Percentiles rank a stretch among this genome's conserved stretches.
phyloP scores from a whole-genome alignment of 805 yeast species.

The Metschnikowia drakensbergensis region DNA sequence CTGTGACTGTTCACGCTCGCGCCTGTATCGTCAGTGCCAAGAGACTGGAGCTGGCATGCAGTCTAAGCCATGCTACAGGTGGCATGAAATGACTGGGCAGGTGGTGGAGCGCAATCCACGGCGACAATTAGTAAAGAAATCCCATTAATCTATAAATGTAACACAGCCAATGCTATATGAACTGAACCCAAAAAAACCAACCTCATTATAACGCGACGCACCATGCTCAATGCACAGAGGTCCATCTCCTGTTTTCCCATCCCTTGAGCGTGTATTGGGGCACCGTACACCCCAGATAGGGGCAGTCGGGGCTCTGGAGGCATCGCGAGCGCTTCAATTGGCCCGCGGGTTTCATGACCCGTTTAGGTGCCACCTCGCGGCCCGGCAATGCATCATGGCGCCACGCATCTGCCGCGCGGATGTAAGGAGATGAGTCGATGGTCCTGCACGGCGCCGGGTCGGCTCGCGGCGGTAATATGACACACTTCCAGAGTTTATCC shows the following conservation, averaged over 20 bases:
- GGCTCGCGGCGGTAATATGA: conserved; percentile 48
- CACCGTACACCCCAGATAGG: conserved; percentile 13
- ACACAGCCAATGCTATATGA: neutral
- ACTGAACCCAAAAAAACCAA: conserved; percentile 1
- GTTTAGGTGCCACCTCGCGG: conserved; percentile 7
- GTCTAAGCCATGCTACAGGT: too few relatives aligned
- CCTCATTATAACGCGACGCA: neutral
- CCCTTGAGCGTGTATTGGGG: conserved; percentile 21
- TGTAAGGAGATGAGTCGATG: conserved; percentile 22
- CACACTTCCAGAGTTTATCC: conserved; percentile 23
- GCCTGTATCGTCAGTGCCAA: neutral
- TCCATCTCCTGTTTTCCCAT: conserved; percentile 19
- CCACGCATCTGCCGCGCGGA: conserved; percentile 10
- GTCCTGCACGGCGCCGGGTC: conserved; percentile 31
- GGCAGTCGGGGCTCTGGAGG: conserved; percentile 9
- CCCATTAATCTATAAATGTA: conserved; percentile 4
- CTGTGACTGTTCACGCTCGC: conserved; percentile 9
- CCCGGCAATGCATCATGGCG: neutral
- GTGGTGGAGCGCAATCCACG: too few relatives aligned
- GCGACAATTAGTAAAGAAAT: neutral
- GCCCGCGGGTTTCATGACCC: conserved; percentile 35
- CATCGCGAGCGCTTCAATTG: conserved; percentile 16
- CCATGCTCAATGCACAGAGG: neutral
- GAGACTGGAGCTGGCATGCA: too few relatives aligned
- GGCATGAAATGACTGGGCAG: too few relatives aligned